Percentiles rank a stretch among this genome's conserved stretches.
Conservation (phyloP, 805 yeast species). For the Nakazawaea anatomiae region DNA sequence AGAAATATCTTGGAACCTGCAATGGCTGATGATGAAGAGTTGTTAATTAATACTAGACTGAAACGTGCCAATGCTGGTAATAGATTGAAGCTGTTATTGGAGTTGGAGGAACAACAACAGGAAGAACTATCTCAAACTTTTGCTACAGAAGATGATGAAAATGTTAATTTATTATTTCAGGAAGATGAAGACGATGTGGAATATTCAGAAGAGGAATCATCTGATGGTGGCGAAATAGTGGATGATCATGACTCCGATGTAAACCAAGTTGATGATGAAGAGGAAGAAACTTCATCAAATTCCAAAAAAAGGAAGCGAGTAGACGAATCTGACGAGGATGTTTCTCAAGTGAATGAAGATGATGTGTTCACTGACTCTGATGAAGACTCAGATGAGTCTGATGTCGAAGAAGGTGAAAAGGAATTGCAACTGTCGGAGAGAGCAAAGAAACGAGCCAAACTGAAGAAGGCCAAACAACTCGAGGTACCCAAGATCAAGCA, state of each 20-base stretch:
- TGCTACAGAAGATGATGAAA: constrained; percentile 63
- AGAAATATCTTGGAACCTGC: not conserved
- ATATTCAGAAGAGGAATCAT: constrained; percentile 24
- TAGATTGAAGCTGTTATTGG: constrained; percentile 64
- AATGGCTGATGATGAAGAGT: constrained; percentile 34
- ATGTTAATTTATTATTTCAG: constrained; percentile 63
- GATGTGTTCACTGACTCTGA: constrained; percentile 22
- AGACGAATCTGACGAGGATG: constrained; percentile 18
- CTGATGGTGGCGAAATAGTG: constrained; percentile 18
- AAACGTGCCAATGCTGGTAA: constrained; percentile 90
- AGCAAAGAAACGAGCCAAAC: constrained; percentile 24
- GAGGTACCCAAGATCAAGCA: constrained; percentile 24
- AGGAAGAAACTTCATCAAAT: constrained; percentile 16
- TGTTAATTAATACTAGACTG: constrained; percentile 67
- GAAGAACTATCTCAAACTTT: constrained; percentile 14
- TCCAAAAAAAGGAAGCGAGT: constrained; percentile 21
- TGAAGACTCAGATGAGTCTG: constrained; percentile 46
- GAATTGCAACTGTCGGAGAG: constrained; percentile 46
- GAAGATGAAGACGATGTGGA: constrained; percentile 56
- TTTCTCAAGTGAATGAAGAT: constrained; percentile 23
- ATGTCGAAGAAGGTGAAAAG: constrained; percentile 66
- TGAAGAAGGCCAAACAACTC: constrained; percentile 19
- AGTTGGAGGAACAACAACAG: constrained; percentile 54
- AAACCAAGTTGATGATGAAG: constrained; percentile 16
- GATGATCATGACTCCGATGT: constrained; percentile 23